These are phyloP conservation scores for Suhomyces sp. DNA, from an alignment of 805 yeast genomes.

Conservation along the genomic window DNA sequence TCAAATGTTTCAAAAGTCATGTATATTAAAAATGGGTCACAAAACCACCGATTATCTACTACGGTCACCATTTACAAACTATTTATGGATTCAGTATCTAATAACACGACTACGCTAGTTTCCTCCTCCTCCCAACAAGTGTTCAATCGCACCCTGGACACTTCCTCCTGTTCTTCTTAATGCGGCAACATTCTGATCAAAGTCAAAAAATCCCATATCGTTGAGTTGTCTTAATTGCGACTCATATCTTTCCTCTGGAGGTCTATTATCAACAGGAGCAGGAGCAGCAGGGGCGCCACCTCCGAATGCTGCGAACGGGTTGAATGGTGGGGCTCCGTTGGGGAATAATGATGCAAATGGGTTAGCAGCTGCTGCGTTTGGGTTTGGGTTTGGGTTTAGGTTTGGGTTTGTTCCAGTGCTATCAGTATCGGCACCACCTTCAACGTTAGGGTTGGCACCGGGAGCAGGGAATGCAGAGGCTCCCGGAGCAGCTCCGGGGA, in stretches of 20 bases:
- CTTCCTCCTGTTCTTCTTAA: conserved; percentile 94
- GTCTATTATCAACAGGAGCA: conserved; percentile 40
- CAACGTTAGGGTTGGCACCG: conserved; percentile 38
- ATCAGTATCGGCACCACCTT: conserved; percentile 11
- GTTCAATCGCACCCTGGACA: conserved; percentile 95
- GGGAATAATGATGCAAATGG: conserved; percentile 43
- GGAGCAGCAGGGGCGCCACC: conserved; percentile 28
- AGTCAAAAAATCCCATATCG: conserved; percentile 74
- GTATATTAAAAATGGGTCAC: no score
- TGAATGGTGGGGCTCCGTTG: conserved; percentile 37
- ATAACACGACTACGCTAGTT: no score
- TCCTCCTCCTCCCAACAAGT: conserved; percentile 47
- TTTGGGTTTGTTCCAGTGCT: conserved; percentile 5
- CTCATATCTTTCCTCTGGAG: conserved; percentile 47
- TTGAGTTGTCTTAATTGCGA: conserved; percentile 45
- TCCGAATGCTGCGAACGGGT: conserved; percentile 57
- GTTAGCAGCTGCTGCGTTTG: conserved; percentile 26
- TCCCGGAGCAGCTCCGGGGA: conserved; percentile 23
- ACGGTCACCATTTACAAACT: no score
- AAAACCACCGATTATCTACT: no score
- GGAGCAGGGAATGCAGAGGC: conserved; percentile 35
- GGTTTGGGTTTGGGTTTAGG: conserved; percentile 12
- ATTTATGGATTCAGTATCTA: no score
- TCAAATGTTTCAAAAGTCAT: no score
- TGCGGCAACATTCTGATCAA: conserved; percentile 88